phyloP scores from a whole-genome alignment of 2,329 filamentous ascomycete species.

The Aspergillus sergii region DNA sequence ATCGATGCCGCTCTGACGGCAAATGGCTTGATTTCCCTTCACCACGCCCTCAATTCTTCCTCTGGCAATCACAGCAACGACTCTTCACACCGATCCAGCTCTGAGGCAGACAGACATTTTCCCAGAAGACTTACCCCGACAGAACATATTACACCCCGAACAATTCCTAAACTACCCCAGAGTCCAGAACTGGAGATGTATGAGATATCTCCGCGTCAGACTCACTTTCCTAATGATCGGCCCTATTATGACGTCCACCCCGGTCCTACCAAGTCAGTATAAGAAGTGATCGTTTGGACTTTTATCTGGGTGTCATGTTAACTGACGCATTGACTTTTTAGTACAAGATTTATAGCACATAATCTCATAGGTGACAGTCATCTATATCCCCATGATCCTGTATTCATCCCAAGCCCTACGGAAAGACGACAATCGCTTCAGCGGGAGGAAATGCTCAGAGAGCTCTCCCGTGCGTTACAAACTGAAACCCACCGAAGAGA shows the following conservation, averaged over 20 bases:
- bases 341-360: not conserved
- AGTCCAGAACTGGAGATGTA: not conserved
- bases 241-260: not conserved
- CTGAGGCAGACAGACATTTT: not conserved
- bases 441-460: not conserved
- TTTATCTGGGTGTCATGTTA: not conserved
- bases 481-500: not conserved
- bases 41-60: not conserved
- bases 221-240: not conserved
- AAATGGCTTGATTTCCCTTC: not conserved
- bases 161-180: not conserved
- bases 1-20: not conserved
- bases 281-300: too few relatives aligned
- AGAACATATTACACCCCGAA: not conserved
- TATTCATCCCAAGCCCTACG: not conserved
- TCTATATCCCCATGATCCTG: not conserved
- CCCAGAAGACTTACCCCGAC: not conserved
- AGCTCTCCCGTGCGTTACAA: not conserved
- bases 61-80: not conserved
- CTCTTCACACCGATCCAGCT: not conserved
- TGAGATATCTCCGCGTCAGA: not conserved
- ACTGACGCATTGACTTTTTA: not conserved
- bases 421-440: not conserved
- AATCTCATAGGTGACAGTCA: not conserved
- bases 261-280: not conserved